These are phyloP conservation scores for Aspergillus puulaauensis DNA, from an alignment of 2,329 filamentous ascomycete species.

Conservation along the genomic window DNA sequence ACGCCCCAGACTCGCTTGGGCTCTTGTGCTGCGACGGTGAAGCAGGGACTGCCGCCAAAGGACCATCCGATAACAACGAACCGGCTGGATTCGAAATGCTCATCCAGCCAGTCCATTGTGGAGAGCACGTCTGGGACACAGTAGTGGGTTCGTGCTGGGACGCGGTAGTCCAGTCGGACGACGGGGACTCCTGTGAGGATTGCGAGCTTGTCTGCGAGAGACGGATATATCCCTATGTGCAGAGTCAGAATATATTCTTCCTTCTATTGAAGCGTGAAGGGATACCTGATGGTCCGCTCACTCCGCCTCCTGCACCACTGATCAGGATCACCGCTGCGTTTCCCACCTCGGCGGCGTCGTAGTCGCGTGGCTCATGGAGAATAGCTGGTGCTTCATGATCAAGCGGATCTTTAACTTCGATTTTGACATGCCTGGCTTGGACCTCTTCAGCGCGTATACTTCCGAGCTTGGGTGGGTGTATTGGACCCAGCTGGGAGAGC, in stretches of 20 bases:
- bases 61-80: slow-evolving; percentile 47
- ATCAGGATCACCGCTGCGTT: slow-evolving; percentile 29
- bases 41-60: slow-evolving; percentile 44
- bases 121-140: slow-evolving; percentile 40
- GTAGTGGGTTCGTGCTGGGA: slow-evolving; percentile 33
- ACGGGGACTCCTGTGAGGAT: slow-evolving; percentile 38
- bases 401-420: slow-evolving; percentile 22
- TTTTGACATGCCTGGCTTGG: not conserved
- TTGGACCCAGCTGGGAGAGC: not conserved
- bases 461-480: not conserved
- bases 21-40: slow-evolving; percentile 35
- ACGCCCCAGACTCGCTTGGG: slow-evolving; percentile 34
- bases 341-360: slow-evolving; percentile 12
- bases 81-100: slow-evolving; percentile 27
- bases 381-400: slow-evolving; percentile 26
- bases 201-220: slow-evolving; percentile 43
- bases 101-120: slow-evolving; percentile 37
- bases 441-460: not conserved
- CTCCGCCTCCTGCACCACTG: slow-evolving; percentile 38
- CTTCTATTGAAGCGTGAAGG: not conserved
- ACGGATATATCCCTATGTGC: slow-evolving; percentile 35
- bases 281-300: slow-evolving; percentile 41
- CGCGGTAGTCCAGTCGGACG: slow-evolving; percentile 44
- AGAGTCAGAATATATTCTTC: too few relatives aligned
- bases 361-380: slow-evolving; percentile 33